Evolutionary conservation across 768 basidiomycete genomes (phyloP).

Genomic region (Candolleomyces aberdarensis): DNA sequence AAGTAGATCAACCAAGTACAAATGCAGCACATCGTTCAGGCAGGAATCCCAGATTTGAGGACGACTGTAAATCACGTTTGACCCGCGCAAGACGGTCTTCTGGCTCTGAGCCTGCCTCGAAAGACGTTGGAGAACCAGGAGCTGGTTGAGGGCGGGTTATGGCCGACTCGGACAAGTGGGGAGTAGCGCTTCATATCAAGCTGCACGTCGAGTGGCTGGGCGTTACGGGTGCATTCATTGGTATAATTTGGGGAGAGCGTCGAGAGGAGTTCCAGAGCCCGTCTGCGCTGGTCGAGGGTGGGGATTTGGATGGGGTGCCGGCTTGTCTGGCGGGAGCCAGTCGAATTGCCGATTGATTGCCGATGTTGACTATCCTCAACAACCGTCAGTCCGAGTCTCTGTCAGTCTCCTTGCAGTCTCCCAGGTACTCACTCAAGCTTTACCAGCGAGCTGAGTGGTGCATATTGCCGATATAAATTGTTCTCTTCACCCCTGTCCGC

Average conservation of each 20-base stretch:
- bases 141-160: constrained; percentile 52
- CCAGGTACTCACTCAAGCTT: too few relatives aligned
- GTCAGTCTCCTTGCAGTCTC: too few relatives aligned
- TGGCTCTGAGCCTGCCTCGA: constrained; percentile 14
- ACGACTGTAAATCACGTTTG: constrained; percentile 31
- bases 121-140: constrained; percentile 59
- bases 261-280: constrained; percentile 83
- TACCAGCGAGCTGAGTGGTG: too few relatives aligned
- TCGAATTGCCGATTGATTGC: too few relatives aligned
- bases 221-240: constrained; percentile 80
- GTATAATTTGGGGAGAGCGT: constrained; percentile 91
- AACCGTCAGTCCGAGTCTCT: too few relatives aligned
- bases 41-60: too few relatives aligned
- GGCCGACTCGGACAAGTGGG: constrained; percentile 79
- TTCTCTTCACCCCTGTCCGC: too few relatives aligned
- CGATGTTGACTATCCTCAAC: too few relatives aligned
- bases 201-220: constrained; percentile 80
- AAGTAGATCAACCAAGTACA: too few relatives aligned
- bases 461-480: too few relatives aligned
- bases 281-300: constrained; percentile 76
- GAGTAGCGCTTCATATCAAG: constrained; percentile 87
- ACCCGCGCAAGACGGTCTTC: constrained; percentile 39
- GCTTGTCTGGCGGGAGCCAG: constrained; percentile 36
- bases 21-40: too few relatives aligned
- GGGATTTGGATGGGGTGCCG: constrained; percentile 71